phyloP scores from a whole-genome alignment of 140 eudicot species.

The Erigeron philadelphicus region DNA sequence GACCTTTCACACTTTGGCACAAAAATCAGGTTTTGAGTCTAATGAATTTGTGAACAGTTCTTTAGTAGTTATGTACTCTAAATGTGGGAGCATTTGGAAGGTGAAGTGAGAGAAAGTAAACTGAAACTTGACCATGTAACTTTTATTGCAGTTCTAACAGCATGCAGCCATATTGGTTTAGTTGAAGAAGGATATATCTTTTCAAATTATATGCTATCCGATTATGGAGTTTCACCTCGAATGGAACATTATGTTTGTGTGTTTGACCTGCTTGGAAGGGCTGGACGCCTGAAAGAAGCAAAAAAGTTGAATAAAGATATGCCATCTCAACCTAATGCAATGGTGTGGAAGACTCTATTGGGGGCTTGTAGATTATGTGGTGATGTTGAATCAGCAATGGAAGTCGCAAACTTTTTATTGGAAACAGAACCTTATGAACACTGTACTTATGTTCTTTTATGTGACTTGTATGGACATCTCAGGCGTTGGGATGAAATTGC shows the following conservation, averaged over 20 bases:
- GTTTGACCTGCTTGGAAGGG: constrained; percentile 76
- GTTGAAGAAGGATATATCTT: constrained; percentile 62
- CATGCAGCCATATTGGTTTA: constrained; percentile 87
- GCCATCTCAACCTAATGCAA: constrained; percentile 87
- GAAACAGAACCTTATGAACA: constrained; percentile 75
- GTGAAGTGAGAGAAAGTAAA: constrained; percentile 43
- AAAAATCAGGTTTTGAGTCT: constrained; percentile 54
- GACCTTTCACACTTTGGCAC: constrained; percentile 57
- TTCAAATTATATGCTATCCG: constrained; percentile 59
- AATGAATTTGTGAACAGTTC: constrained; percentile 74
- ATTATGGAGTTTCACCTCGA: constrained; percentile 51
- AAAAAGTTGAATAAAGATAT: constrained; percentile 44
- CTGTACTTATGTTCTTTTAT: constrained; percentile 76
- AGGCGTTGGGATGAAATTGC: constrained; percentile 74
- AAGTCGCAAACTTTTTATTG: constrained; percentile 50
- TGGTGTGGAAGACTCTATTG: constrained; percentile 82
- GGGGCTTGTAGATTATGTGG: constrained; percentile 90
- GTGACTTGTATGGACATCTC: constrained; percentile 73
- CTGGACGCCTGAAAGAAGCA: constrained; percentile 70
- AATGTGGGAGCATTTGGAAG: constrained; percentile 76
- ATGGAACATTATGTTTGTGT: constrained; percentile 98
- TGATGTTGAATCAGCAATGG: constrained; percentile 63
- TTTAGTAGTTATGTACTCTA: constrained; percentile 83
- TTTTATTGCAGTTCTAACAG: constrained; percentile 84
- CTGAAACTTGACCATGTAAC: constrained; percentile 80